Conservation (phyloP, 495 filamentous ascomycete genomes). For the Parathielavia appendiculata region DNA sequence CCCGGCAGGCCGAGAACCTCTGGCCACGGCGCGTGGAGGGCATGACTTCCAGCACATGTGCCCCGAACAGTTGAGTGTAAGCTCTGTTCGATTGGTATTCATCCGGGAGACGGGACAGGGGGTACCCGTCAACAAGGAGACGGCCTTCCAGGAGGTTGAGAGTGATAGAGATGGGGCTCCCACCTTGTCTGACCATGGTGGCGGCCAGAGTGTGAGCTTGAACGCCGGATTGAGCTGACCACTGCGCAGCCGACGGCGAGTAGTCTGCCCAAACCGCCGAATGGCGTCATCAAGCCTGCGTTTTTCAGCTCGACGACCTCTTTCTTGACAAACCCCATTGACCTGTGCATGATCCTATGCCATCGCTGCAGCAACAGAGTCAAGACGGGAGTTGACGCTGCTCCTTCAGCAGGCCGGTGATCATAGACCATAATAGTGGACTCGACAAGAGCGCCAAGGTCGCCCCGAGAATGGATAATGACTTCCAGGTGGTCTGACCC, state of each 20-base stretch:
- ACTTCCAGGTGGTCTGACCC: not conserved
- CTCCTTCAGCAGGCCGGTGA: constrained; percentile 7
- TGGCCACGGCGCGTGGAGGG: constrained; percentile 44
- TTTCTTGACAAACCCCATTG: not conserved
- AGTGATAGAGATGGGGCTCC: constrained; percentile 30
- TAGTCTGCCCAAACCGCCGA: constrained; percentile 20
- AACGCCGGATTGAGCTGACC: not conserved
- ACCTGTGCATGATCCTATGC: constrained; percentile 13
- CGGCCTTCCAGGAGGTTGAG: constrained; percentile 53
- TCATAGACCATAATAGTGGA: constrained; percentile 6
- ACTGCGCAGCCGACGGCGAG: not conserved
- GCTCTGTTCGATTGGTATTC: constrained; percentile 39
- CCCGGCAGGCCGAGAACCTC: constrained; percentile 36
- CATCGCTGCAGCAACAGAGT: constrained; percentile 13
- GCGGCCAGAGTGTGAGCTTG: constrained; percentile 7
- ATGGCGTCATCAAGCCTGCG: constrained; percentile 11
- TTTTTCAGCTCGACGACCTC: constrained; percentile 8
- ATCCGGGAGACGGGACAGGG: constrained; percentile 45
- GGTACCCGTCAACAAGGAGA: constrained; percentile 53
- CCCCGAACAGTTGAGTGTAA: constrained; percentile 35
- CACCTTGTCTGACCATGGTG: not conserved
- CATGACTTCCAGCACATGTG: constrained; percentile 41
- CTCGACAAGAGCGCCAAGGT: constrained; percentile 11
- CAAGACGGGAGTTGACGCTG: not conserved
- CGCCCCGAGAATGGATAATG: not conserved